Evolutionary conservation across 2,329 filamentous ascomycete genomes (phyloP), one percentile per base, ranked within the genome.

Genomic region (Alternaria incomplexa): DNA sequence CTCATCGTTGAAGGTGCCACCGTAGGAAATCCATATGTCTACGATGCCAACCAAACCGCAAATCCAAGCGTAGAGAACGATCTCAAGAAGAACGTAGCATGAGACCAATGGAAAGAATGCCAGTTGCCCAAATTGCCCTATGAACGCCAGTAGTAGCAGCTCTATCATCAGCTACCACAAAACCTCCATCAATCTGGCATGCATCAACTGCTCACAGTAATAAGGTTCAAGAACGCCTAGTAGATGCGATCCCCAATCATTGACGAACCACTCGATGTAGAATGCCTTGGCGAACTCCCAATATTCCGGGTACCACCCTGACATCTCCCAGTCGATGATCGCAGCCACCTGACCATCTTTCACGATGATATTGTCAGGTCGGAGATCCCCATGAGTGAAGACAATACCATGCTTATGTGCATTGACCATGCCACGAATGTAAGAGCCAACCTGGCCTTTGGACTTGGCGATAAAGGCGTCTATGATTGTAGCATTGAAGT

Each of bases 321-420:
- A 56, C 53, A 57, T 28, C 46, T 73, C 69, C 69, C 69, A 73
- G 59, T 72, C 69, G 40, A 72, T 48, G 30, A 72, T 64, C 48
- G 55, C 71, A 28, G 50, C 22, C 12, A 73, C 58, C 26, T 52
- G 64, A 46, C 70, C 68, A 58, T 70, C 26, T 3, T 57, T 56
- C 40, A 71, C 63, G 8, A 74, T 64, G 30, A 73, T 64, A 57
- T 74, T 73, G 43, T 58, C 32, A 52, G 55, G 65, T 22, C 52
- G 61, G 20, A 74, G 56, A 45, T 73, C 71, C 4, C 67, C 71
- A 62, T 73, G 71, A 23, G 71, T 72, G 50, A 74, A 80, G 26
- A 71, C 62, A 20, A 73, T 73, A 45, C 23, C 54, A 57, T 73
- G 64, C 54, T 64, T 64, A 52, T 68, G 64, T 54, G 56, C 17